Conservation (phyloP, 2,329 filamentous ascomycete genomes). For the Aspergillus fumigatus region DNA sequence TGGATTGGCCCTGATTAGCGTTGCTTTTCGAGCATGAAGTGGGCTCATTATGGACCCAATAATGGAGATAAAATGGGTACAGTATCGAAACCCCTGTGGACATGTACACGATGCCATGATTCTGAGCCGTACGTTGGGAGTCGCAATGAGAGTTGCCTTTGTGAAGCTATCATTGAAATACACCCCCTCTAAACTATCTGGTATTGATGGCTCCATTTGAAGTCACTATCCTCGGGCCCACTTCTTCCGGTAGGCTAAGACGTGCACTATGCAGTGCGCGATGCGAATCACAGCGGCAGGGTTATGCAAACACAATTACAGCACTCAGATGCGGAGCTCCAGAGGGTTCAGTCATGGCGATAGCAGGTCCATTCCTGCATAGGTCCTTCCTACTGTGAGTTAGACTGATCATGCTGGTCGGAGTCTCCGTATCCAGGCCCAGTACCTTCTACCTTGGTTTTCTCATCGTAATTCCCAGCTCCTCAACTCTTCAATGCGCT, state of each 20-base stretch:
- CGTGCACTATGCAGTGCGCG: neutral
- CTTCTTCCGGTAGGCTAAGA: neutral
- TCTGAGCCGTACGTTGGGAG: neutral
- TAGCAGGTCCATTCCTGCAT: neutral
- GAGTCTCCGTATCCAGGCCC: neutral
- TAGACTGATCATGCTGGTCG: neutral
- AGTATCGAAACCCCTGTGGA: neutral
- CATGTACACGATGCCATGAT: neutral
- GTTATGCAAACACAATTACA: neutral
- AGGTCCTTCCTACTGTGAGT: conserved; percentile 1
- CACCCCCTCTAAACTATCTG: neutral
- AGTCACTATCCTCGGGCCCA: neutral
- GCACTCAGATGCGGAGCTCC: neutral
- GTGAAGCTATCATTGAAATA: neutral
- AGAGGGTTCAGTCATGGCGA: neutral
- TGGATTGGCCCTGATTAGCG: neutral
- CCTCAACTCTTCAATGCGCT: neutral
- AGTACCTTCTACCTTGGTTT: neutral
- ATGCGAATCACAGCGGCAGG: neutral
- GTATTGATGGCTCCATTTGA: neutral
- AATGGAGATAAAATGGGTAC: neutral
- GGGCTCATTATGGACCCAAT: neutral
- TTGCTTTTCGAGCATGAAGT: neutral
- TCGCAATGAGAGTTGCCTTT: neutral
- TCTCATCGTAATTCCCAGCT: neutral